Evolutionary conservation across 768 basidiomycete species (phyloP).

Genomic region (Tricholoma hemisulphureum): DNA sequence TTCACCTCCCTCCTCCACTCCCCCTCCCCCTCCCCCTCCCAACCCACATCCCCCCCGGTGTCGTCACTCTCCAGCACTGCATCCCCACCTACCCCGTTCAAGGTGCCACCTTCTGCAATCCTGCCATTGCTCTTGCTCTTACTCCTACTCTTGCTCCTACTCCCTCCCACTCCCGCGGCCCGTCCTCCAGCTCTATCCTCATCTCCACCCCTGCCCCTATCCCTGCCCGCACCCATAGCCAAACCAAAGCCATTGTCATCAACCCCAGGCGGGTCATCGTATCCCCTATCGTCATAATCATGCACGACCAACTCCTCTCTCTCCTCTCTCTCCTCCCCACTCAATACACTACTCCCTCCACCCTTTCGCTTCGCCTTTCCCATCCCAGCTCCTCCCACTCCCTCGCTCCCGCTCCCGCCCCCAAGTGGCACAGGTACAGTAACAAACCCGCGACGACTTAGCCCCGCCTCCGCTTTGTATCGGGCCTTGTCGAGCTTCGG

Average conservation of each 20-base stretch:
- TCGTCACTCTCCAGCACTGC: constrained; percentile 7
- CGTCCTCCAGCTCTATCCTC: too few species aligned
- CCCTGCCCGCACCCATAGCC: constrained; percentile 23
- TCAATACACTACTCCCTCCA: constrained; percentile 15
- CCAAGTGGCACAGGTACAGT: constrained; percentile 16
- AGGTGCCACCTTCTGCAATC: neutral
- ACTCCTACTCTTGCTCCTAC: too few species aligned
- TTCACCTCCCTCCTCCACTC: constrained; percentile 11
- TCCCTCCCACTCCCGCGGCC: too few species aligned
- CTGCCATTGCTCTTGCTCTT: too few species aligned
- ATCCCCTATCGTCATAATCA: constrained; percentile 41
- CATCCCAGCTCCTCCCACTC: neutral
- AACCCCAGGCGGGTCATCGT: constrained; percentile 61
- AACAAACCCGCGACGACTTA: constrained; percentile 60
- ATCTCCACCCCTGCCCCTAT: neutral
- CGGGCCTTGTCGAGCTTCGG: constrained; percentile 61
- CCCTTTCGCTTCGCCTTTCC: neutral
- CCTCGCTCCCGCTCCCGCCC: constrained; percentile 4
- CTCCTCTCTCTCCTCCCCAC: neutral
- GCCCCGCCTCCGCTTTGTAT: constrained; percentile 71
- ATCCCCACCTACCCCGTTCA: constrained; percentile 29
- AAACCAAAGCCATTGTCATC: constrained; percentile 57
- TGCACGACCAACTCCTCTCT: constrained; percentile 1
- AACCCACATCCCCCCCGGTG: constrained; percentile 11
- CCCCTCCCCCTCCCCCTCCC: constrained; percentile 17